A percentile compares a stretch with the other conserved stretches of the same genome.
These are phyloP conservation scores for Aegilops speltoides DNA, from an alignment of 176 grass and related monocot species.

Conservation along the genomic window DNA sequence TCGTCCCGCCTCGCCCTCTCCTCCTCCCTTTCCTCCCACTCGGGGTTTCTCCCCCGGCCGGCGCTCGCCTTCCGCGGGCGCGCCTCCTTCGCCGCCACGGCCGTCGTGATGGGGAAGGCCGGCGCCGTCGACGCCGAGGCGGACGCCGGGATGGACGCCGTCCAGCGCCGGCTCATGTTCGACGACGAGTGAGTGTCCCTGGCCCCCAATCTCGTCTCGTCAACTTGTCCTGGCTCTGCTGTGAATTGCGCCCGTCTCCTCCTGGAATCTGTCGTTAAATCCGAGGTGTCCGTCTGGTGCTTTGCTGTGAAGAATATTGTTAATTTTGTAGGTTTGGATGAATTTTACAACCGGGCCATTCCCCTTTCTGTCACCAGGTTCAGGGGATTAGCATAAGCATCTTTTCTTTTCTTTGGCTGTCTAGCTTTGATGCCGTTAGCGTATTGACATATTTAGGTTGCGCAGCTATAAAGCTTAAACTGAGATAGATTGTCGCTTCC, in stretches of 20 bases:
- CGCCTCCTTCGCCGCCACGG: conserved; percentile 27
- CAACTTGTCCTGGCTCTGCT: background rate
- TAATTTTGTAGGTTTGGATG: background rate
- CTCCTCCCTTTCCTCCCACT: background rate
- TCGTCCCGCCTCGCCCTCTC: background rate
- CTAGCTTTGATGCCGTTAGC: background rate
- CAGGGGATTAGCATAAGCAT: background rate
- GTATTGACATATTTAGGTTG: background rate
- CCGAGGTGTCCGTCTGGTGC: background rate
- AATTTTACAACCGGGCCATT: background rate
- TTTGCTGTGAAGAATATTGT: background rate
- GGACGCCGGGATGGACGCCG: conserved; percentile 67
- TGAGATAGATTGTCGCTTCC: background rate
- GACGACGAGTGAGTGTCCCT: conserved; percentile 70
- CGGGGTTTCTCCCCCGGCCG: background rate
- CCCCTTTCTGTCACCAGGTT: background rate
- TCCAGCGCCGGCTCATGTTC: conserved; percentile 91
- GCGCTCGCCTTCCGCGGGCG: conserved; percentile 17
- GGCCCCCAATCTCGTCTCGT: background rate
- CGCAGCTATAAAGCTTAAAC: background rate
- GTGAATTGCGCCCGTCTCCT: background rate
- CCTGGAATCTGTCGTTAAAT: background rate
- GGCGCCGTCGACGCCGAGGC: conserved; percentile 38
- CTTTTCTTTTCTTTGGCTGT: background rate
- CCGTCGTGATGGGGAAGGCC: conserved; percentile 43